phyloP scores from a whole-genome alignment of 1,284 basidiomycete genomes.

The Ceratobasidium sp. region DNA sequence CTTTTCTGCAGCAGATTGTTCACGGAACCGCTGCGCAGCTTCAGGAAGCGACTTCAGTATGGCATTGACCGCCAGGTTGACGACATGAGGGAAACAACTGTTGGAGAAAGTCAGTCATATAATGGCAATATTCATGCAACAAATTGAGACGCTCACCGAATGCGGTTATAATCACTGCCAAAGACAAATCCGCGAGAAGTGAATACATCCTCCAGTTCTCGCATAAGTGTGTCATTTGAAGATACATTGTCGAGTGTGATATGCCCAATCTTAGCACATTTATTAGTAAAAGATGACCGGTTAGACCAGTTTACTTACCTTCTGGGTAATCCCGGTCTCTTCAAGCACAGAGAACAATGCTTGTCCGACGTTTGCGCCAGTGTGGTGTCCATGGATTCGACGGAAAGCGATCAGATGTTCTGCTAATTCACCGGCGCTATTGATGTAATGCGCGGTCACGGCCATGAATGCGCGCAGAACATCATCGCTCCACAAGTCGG shows the following conservation, averaged over 20 bases:
- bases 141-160: neutral
- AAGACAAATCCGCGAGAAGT: constrained; percentile 6
- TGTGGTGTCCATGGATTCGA: constrained; percentile 26
- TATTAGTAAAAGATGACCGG: neutral
- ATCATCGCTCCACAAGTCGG: constrained; percentile 44
- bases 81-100: constrained; percentile 41
- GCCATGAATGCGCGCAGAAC: constrained; percentile 42
- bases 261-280: neutral
- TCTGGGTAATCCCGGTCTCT: constrained; percentile 15
- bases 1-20: constrained; percentile 8
- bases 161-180: constrained; percentile 18
- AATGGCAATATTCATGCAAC: constrained; percentile 9
- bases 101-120: neutral
- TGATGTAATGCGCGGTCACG: constrained; percentile 42
- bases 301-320: constrained; percentile 14
- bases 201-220: constrained; percentile 20
- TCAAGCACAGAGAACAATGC: constrained; percentile 12
- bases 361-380: constrained; percentile 27
- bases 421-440: constrained; percentile 9
- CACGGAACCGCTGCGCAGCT: neutral
- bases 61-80: constrained; percentile 27
- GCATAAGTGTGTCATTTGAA: constrained; percentile 41
- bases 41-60: constrained; percentile 4
- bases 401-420: constrained; percentile 41
- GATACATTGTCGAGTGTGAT: constrained; percentile 45